A percentile compares a stretch with the other conserved stretches of the same genome.
Evolutionary conservation across 148 eudicot species (phyloP).

Genomic region (Arbutus unedo): DNA sequence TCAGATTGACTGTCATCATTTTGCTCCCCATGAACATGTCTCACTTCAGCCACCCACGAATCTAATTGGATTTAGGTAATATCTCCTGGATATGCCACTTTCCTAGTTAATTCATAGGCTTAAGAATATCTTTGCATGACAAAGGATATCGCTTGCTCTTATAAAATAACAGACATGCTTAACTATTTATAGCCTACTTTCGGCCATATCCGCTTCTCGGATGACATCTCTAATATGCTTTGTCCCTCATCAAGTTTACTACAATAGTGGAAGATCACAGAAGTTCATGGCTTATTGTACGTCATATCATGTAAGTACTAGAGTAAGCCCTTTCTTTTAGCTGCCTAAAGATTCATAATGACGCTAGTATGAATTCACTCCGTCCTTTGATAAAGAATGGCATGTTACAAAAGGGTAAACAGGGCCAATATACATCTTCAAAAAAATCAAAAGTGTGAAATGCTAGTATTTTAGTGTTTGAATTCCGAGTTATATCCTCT

Average conservation of each 20-base stretch:
- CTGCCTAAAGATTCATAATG: neutral
- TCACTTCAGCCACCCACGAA: constrained; percentile 5
- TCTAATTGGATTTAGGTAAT: neutral
- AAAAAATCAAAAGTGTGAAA: neutral
- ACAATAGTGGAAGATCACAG: neutral
- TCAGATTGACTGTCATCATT: neutral
- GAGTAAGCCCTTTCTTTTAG: neutral
- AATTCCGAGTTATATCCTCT: constrained; percentile 27
- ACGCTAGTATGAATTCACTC: constrained; percentile 7
- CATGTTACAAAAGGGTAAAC: constrained; percentile 1
- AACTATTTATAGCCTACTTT: neutral
- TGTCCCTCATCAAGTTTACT: neutral
- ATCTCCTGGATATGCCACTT: neutral
- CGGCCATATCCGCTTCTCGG: neutral
- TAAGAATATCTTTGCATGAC: neutral
- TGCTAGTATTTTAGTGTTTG: neutral
- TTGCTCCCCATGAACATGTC: constrained; percentile 1
- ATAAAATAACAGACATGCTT: neutral
- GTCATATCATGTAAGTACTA: neutral
- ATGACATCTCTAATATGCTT: neutral
- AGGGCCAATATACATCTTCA: neutral
- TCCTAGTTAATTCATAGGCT: neutral
- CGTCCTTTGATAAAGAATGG: neutral
- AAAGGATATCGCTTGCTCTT: neutral
- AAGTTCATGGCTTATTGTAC: neutral